Base-by-base conservation (phyloP, 2,329 filamentous ascomycete species). In the Fusarium sp. region DNA sequence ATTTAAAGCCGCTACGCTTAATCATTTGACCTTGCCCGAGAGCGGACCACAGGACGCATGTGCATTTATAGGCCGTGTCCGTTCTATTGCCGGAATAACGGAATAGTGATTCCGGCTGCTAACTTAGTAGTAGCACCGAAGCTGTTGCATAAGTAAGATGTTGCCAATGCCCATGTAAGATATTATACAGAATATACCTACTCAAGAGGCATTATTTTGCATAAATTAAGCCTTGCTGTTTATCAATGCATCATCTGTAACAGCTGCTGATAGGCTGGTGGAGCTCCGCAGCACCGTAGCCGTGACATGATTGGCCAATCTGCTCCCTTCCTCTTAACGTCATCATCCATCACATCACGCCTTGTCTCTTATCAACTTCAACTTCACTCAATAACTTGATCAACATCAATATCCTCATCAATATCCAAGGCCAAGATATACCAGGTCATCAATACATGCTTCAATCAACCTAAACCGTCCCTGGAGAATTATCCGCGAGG, bases 341-440 rank as follows among this genome's bases (percentile, higher is more conserved):
- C 69, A 71, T 70, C 53, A 52, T 32, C 62, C 53, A 62, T 67
- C 41, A 36, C 57, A 65, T 71, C 60, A 68, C 68, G 64, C 44
- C 53, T 68, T 69, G n/a, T 12, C 36, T 29, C 29, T n/a, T 29
- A 45, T 26, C 10, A 26, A 51, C 62, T 38, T 41, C 25, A 31
- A 44, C 15, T 38, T 41, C 42, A 52, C 60, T 52, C 44, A 34
- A 26, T 24, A 31, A 53, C 8, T 46, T 32, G 29, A 45, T 26
- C 55, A 48, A 61, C 36, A 48, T 19, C 19, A 19, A 19, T 19
- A 19, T 19, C 19, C 19, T 31, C 45, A 51, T 53, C 55, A 39
- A 54, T 25, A 56, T 39, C 35, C 26, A 15, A 19, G 29, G 15
- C 43, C 38, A 38, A 32, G 9, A 48, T 7, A 38, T 26, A 38